Conservation (phyloP, 2,329 filamentous ascomycete species). For the Simplicillium aogashimaense region DNA sequence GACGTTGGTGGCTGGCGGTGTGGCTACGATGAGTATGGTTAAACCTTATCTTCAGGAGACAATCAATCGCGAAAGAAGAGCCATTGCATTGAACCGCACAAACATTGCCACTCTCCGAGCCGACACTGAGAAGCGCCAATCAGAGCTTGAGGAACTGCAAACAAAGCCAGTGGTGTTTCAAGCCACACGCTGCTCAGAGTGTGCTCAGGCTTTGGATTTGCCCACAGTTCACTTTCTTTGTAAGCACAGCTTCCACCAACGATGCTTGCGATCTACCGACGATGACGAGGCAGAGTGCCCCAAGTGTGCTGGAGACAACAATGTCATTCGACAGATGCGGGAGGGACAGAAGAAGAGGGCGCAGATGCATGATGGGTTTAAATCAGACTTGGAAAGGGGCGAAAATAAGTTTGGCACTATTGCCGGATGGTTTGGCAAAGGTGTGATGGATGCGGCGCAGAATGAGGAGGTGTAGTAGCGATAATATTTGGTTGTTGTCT, state of each 20-base stretch:
- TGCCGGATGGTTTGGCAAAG: conserved; percentile 88
- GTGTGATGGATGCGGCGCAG: conserved; percentile 62
- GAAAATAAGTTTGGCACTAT: conserved; percentile 83
- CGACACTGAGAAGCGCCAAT: conserved; percentile 71
- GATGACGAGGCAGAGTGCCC: conserved; percentile 70
- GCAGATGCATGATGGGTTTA: conserved; percentile 81
- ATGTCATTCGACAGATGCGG: conserved; percentile 80
- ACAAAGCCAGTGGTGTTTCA: conserved; percentile 83
- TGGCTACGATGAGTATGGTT: conserved; percentile 95
- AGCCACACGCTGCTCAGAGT: conserved; percentile 77
- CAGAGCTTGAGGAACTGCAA: conserved; percentile 67
- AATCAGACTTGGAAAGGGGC: conserved; percentile 64
- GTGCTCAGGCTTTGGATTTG: conserved; percentile 67
- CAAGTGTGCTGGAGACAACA: conserved; percentile 72
- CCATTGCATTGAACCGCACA: conserved; percentile 71
- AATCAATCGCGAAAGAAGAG: conserved; percentile 77
- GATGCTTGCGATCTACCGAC: conserved; percentile 53
- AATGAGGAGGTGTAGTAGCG: conserved; percentile 15
- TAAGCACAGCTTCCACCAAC: conserved; percentile 93
- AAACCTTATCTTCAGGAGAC: conserved; percentile 86
- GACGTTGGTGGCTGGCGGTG: conserved; percentile 61
- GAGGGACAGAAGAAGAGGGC: conserved; percentile 79
- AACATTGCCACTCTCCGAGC: conserved; percentile 74
- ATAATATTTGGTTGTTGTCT: background rate
- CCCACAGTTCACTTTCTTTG: conserved; percentile 94